Percentiles rank a stretch among this genome's conserved stretches.
Conservation (phyloP, 2,329 filamentous ascomycete genomes). For the Eutypa lata region DNA sequence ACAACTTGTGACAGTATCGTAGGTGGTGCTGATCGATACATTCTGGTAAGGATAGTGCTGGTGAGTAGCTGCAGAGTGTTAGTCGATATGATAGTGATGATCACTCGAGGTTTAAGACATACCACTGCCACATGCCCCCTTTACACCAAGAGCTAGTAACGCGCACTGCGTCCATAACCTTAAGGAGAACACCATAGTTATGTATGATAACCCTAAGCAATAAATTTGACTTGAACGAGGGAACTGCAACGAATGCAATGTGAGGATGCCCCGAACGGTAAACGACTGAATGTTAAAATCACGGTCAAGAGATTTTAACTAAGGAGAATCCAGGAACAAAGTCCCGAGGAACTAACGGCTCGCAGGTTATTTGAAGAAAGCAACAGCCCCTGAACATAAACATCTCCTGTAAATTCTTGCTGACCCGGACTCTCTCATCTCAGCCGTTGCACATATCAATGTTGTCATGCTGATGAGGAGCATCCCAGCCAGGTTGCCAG, state of each 20-base stretch:
- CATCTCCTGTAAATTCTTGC: no score
- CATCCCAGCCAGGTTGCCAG: slow-evolving; percentile 8
- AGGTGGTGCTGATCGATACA: slow-evolving; percentile 1
- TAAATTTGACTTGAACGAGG: slow-evolving; percentile 16
- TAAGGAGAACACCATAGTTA: slow-evolving; percentile 17
- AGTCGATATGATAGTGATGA: slow-evolving; percentile 2
- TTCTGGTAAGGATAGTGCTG: slow-evolving; percentile 8
- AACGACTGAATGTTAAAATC: not conserved
- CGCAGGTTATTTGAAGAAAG: no score
- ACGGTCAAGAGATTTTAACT: no score
- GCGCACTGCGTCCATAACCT: slow-evolving; percentile 14
- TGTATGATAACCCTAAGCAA: slow-evolving; percentile 3
- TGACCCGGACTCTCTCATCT: no score
- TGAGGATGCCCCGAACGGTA: slow-evolving; percentile 3
- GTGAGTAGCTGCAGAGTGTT: slow-evolving; percentile 9
- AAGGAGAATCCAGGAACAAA: no score
- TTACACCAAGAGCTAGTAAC: slow-evolving; percentile 17
- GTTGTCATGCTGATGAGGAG: slow-evolving; percentile 15
- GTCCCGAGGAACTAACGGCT: no score
- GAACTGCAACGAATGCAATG: slow-evolving; percentile 15
- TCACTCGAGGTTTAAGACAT: slow-evolving; percentile 5
- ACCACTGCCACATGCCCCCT: slow-evolving; percentile 14
- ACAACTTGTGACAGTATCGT: no score
- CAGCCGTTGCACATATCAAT: slow-evolving; percentile 15
- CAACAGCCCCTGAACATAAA: no score